Evolutionary conservation across 768 basidiomycete species (phyloP).

Genomic region (Cystofilobasidium macerans): DNA sequence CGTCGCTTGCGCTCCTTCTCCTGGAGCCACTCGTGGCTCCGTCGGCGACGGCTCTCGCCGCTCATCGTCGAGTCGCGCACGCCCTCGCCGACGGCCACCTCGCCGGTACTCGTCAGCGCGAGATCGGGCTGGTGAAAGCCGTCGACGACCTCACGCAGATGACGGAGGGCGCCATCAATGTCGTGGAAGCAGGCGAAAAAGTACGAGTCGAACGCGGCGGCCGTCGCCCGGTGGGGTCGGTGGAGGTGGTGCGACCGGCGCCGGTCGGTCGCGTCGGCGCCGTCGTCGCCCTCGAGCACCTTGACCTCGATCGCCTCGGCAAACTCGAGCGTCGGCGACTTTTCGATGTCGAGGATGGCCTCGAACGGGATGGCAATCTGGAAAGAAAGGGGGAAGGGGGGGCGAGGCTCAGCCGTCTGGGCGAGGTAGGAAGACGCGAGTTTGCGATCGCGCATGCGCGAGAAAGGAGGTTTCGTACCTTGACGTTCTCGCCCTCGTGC

Average conservation of each 20-base stretch:
- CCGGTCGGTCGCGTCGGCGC: neutral
- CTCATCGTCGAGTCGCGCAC: neutral
- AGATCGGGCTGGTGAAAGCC: constrained; percentile 28
- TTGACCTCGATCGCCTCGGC: constrained; percentile 78
- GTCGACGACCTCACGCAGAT: constrained; percentile 68
- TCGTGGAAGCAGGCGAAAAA: constrained; percentile 93
- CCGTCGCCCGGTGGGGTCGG: constrained; percentile 45
- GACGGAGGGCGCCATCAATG: constrained; percentile 60
- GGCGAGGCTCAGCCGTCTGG: neutral
- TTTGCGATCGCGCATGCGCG: constrained; percentile 4
- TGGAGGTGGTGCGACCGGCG: constrained; percentile 59
- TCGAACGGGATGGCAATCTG: constrained; percentile 92
- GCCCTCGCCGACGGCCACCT: neutral
- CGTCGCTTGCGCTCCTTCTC: constrained; percentile 1
- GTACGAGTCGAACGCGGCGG: constrained; percentile 52
- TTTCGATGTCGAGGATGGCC: constrained; percentile 75
- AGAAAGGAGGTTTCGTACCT: constrained; percentile 44
- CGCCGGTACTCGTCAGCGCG: neutral
- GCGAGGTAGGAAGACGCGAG: neutral
- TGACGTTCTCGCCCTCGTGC: constrained; percentile 91
- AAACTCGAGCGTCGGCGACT: constrained; percentile 80
- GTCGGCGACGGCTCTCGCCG: neutral
- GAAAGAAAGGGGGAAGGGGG: neutral
- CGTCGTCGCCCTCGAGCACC: constrained; percentile 18
- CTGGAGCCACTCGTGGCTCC: neutral